Evolutionary conservation across 306 rosid genomes (phyloP).

Genomic region (Oxytropis ochrocephala): DNA sequence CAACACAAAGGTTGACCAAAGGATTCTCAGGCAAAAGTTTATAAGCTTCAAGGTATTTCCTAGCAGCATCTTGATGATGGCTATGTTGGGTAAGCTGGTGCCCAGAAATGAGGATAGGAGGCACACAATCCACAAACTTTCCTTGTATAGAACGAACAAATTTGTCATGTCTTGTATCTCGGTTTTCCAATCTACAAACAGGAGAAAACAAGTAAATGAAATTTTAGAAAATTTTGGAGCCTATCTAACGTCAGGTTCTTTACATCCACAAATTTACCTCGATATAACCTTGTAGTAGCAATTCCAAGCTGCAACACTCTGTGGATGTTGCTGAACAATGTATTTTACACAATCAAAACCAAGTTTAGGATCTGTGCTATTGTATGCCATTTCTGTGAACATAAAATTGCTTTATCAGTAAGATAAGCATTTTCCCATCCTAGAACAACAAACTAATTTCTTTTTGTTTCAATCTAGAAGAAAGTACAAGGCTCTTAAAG

Average conservation of each 20-base stretch:
- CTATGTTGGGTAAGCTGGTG: slow-evolving; percentile 63
- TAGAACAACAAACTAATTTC: background rate
- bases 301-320: slow-evolving; percentile 86
- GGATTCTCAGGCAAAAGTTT: slow-evolving; percentile 66
- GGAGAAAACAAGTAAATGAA: slow-evolving; percentile 11
- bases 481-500: slow-evolving; percentile 4
- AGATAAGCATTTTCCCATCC: slow-evolving; percentile 1
- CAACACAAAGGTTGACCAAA: slow-evolving; percentile 76
- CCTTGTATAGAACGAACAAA: slow-evolving; percentile 55
- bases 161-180: slow-evolving; percentile 67
- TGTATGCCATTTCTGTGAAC: slow-evolving; percentile 77
- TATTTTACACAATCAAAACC: slow-evolving; percentile 79
- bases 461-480: background rate
- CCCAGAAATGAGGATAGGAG: slow-evolving; percentile 69
- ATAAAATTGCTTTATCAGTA: slow-evolving; percentile 15
- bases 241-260: slow-evolving; percentile 18
- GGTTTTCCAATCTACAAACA: slow-evolving; percentile 60
- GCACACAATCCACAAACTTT: slow-evolving; percentile 62
- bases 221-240: background rate
- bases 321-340: slow-evolving; percentile 74
- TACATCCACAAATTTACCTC: slow-evolving; percentile 38
- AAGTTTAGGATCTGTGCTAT: slow-evolving; percentile 72
- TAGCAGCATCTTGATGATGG: slow-evolving; percentile 88
- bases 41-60: slow-evolving; percentile 88
- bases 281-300: slow-evolving; percentile 92